Base-by-base conservation (phyloP, 768 basidiomycete species). In the Sarcodon sp. region DNA sequence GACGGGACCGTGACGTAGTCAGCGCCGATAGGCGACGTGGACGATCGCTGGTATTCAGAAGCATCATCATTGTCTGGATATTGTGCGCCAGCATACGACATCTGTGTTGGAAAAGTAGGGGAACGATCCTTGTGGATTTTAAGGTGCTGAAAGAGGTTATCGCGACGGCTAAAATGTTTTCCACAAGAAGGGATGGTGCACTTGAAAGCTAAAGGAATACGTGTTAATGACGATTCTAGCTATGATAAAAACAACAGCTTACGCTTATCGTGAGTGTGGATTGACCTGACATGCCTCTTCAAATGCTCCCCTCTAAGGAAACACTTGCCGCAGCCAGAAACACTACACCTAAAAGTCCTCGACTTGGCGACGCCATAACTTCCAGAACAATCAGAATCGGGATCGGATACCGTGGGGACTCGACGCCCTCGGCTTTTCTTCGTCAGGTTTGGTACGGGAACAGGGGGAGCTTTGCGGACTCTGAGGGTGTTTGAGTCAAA, bases 261-360 rank as follows among this genome's bases (percentile, higher is more conserved):
- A 89, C 87, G 83, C 70, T 84, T 87, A 57, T 88, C 86, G 54
- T 85, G 69, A 1, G 87, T 88, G 62, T 91, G 87, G 44, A 91
- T 81, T 47, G 79, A 80, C 50, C 81, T 63, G 15, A 89, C 73
- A 65, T 90, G 88, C 27, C 88, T 67, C 64, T 88, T 87, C 49
- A 92, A 66, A 61, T 91, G 88, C 55, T 89, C 86, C 1, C 80
- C 76, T 2, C 88, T 69, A 35, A 76, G 76, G 56, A 92, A 92
- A 49, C 80, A 79, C 66, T 88, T 88, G 13, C 77, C 78, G 55
- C 88, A 91, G 1, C 76, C 84, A 0, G 74, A 66, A 0, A 84
- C 83, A 15, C 70, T 68, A 60, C 87, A 90, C 51, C 75, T 68
- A 60, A 79, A 83, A 31, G 72, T 69, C 44, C 83, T 66, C 11